phyloP scores from a whole-genome alignment of 768 basidiomycete genomes.

The Termitomyces sp. region DNA sequence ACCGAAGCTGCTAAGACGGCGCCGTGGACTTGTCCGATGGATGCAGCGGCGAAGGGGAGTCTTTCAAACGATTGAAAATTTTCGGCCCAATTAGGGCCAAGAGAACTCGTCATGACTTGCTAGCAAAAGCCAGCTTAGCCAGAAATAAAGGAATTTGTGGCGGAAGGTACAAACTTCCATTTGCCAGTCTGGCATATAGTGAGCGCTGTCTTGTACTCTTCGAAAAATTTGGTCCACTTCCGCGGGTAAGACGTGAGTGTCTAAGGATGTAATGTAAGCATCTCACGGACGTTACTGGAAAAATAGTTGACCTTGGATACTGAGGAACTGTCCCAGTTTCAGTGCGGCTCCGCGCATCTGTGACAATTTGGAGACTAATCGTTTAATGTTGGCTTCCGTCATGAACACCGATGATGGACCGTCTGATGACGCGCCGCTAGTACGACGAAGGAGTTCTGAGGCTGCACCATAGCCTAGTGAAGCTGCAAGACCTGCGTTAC shows the following conservation, averaged over 20 bases:
- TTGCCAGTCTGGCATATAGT: conserved; percentile 99
- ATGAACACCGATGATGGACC: conserved; percentile 60
- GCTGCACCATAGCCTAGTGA: conserved; percentile 89
- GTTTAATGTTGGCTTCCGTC: conserved; percentile 86
- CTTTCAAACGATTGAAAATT: conserved; percentile 75
- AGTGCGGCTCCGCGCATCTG: conserved; percentile 96
- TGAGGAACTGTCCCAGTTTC: conserved; percentile 96
- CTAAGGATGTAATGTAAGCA: conserved; percentile 31
- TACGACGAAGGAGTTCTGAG: conserved; percentile 75
- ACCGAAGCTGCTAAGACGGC: conserved; percentile 53
- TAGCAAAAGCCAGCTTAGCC: conserved; percentile 16
- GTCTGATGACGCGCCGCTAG: conserved; percentile 33
- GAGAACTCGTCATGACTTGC: conserved; percentile 69
- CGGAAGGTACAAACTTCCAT: conserved; percentile 62
- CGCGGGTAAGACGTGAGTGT: conserved; percentile 82
- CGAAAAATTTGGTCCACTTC: conserved; percentile 87
- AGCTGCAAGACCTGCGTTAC: conserved; percentile 72
- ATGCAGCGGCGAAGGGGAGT: conserved; percentile 90
- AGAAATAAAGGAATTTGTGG: neutral
- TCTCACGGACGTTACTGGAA: neutral
- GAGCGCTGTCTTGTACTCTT: conserved; percentile 89
- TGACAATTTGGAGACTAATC: conserved; percentile 88
- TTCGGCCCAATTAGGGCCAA: conserved; percentile 70
- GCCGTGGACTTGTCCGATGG: conserved; percentile 92
- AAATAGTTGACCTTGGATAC: conserved; percentile 69